phyloP scores from a whole-genome alignment of 2,329 filamentous ascomycete genomes.

The Nemania bipapillata region DNA sequence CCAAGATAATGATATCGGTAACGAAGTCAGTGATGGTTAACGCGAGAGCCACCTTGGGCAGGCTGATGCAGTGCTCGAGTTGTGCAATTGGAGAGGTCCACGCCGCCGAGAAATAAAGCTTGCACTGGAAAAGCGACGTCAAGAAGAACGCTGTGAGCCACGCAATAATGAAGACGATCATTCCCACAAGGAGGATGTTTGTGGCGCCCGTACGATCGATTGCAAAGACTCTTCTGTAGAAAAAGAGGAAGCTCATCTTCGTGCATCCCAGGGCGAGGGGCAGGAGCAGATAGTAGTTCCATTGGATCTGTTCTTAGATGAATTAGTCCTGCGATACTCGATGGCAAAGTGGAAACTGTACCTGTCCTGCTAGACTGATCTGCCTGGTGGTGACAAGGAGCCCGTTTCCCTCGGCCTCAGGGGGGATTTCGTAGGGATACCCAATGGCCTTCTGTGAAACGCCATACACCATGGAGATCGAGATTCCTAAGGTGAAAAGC shows the following conservation, averaged over 20 bases:
- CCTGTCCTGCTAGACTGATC: too few relatives aligned
- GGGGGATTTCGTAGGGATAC: constrained; percentile 10
- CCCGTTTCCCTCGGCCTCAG: too few relatives aligned
- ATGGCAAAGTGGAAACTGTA: too few relatives aligned
- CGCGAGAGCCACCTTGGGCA: constrained; percentile 12
- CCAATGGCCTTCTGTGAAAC: constrained; percentile 28
- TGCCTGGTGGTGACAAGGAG: too few relatives aligned
- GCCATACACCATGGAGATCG: constrained; percentile 27
- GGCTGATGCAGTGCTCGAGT: constrained; percentile 22
- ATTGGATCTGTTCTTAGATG: constrained; percentile 42
- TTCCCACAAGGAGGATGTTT: constrained; percentile 24
- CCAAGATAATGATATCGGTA: constrained; percentile 36
- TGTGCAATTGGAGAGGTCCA: constrained; percentile 35
- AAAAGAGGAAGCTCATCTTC: constrained; percentile 43
- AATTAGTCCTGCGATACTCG: neutral
- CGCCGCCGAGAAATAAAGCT: constrained; percentile 28
- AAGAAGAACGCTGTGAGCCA: constrained; percentile 38
- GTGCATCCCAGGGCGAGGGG: constrained; percentile 39
- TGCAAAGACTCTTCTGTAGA: constrained; percentile 42
- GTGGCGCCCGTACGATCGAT: constrained; percentile 20
- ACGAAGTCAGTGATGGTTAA: constrained; percentile 40
- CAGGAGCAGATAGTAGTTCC: constrained; percentile 37
- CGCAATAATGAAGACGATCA: constrained; percentile 22
- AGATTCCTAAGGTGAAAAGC: constrained; percentile 32
- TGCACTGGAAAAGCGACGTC: constrained; percentile 38